These are phyloP conservation scores for Epichloe glyceriae DNA, from an alignment of 2,329 filamentous ascomycete species.

Conservation along the genomic window DNA sequence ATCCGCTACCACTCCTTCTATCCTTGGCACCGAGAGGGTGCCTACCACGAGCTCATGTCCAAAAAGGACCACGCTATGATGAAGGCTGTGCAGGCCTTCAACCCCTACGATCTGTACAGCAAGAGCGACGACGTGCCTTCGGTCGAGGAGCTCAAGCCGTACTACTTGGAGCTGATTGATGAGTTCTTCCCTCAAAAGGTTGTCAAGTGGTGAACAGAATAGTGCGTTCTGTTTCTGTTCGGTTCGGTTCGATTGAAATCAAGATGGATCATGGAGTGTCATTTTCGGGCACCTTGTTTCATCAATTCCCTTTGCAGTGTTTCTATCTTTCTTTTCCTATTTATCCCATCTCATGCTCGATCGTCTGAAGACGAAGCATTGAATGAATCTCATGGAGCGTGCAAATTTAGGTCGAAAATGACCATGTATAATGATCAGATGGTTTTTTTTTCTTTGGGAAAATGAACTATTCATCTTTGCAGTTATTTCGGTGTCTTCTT, in stretches of 20 bases:
- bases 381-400: background rate
- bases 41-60: conserved; percentile 73
- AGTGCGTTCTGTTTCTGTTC: background rate
- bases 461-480: too few species aligned
- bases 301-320: background rate
- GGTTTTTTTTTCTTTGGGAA: background rate
- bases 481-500: too few species aligned
- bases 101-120: conserved; percentile 84
- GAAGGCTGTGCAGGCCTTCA: conserved; percentile 71
- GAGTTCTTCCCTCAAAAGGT: conserved; percentile 29
- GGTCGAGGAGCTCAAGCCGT: conserved; percentile 58
- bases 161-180: conserved; percentile 30
- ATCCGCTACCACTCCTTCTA: conserved; percentile 91
- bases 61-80: conserved; percentile 70
- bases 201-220: conserved; percentile 23
- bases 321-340: background rate
- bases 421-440: background rate
- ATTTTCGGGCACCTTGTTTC: background rate
- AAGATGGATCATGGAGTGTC: background rate
- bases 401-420: background rate
- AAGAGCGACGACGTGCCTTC: conserved; percentile 75
- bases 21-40: conserved; percentile 74
- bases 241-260: background rate
- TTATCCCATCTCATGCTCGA: background rate
- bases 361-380: background rate